These are phyloP conservation scores for Phytophthora quininea DNA, from an alignment of 352 stramenopile genomes.

Conservation along the genomic window DNA sequence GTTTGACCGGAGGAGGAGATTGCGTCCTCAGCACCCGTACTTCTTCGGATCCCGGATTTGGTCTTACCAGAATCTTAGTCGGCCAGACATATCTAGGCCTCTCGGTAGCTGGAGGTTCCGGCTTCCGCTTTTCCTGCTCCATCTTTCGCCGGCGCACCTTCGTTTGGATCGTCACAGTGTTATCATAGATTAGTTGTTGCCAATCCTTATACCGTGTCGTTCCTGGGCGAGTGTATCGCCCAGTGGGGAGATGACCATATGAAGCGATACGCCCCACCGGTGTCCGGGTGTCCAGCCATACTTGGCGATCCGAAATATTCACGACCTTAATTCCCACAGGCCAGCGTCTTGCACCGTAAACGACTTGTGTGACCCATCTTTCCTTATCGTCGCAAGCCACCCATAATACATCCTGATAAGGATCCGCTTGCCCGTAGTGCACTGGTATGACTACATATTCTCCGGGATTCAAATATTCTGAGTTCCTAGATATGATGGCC, in stretches of 20 bases:
- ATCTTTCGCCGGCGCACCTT: neutral
- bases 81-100: neutral
- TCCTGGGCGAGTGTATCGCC: neutral
- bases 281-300: neutral
- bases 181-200: constrained; percentile 4
- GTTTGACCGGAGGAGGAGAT: neutral
- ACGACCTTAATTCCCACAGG: neutral
- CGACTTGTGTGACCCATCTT: neutral
- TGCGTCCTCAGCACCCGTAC: neutral
- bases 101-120: neutral
- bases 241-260: neutral
- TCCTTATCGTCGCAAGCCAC: neutral
- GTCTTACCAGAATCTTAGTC: neutral
- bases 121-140: neutral
- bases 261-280: neutral
- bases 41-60: neutral
- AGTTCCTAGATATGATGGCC: neutral
- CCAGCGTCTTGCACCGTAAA: neutral
- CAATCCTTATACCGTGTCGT: neutral
- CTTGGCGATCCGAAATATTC: neutral
- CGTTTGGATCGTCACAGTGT: neutral
- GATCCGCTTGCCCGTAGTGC: neutral
- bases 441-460: neutral
- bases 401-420: neutral
- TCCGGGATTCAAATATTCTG: neutral